Conservation (phyloP, 106 monocot genomes). For the Amphibolis antarctica region DNA sequence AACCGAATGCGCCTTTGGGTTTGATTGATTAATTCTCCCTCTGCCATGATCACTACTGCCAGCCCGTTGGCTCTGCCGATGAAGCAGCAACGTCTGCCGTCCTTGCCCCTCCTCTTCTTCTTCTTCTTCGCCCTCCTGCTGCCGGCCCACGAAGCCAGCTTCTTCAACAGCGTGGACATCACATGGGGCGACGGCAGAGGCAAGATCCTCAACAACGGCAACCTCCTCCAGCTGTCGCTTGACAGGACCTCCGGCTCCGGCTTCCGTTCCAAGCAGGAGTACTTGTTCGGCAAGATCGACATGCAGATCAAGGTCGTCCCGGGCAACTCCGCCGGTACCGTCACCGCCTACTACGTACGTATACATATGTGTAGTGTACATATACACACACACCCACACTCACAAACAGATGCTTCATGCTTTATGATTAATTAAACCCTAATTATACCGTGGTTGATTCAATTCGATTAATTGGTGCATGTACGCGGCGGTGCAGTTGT, state of each 20-base stretch:
- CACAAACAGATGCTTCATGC: too few species aligned
- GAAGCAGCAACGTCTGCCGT: too few species aligned
- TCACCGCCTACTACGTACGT: conserved; percentile 16
- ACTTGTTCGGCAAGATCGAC: conserved; percentile 10
- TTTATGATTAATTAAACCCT: too few species aligned
- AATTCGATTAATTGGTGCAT: not conserved
- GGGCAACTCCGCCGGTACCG: conserved; percentile 9
- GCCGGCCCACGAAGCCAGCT: not conserved
- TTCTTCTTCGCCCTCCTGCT: too few species aligned
- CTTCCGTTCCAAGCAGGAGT: conserved; percentile 10
- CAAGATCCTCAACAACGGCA: conserved; percentile 5
- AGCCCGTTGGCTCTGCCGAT: too few species aligned
- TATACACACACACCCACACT: too few species aligned
- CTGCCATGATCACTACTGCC: too few species aligned
- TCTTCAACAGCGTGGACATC: conserved; percentile 1
- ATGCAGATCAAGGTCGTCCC: conserved; percentile 20
- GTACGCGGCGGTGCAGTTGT: not conserved
- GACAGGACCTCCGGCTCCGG: conserved; percentile 10
- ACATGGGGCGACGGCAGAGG: conserved; percentile 9
- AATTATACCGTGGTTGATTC: too few species aligned
- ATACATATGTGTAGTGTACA: not conserved
- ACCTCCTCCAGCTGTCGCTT: conserved; percentile 7
- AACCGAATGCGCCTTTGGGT: too few species aligned
- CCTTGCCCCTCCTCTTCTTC: too few species aligned
- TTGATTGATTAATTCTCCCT: too few species aligned